Conservation (phyloP, 2,329 filamentous ascomycete genomes). For the Phyllosticta citrichinensis region DNA sequence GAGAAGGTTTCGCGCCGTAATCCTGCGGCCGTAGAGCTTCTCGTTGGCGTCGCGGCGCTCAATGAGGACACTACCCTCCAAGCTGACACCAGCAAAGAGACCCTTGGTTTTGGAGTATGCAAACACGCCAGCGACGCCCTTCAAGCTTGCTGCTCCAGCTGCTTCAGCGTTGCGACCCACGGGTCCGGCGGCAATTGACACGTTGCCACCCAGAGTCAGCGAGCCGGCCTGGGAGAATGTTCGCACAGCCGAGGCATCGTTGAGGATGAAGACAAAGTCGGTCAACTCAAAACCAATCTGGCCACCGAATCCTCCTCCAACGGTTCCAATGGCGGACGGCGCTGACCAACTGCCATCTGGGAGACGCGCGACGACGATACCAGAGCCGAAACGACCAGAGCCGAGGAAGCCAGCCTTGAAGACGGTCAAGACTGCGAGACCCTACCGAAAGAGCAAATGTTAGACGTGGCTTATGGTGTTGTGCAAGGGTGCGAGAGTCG, state of each 20-base stretch:
- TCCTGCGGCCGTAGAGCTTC: slow-evolving; percentile 79
- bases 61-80: slow-evolving; percentile 87
- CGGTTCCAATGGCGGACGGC: slow-evolving; percentile 69
- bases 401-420: slow-evolving; percentile 82
- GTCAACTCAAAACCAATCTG: slow-evolving; percentile 83
- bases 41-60: slow-evolving; percentile 95
- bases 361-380: slow-evolving; percentile 70
- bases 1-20: slow-evolving; percentile 74
- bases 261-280: slow-evolving; percentile 97
- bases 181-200: slow-evolving; percentile 88
- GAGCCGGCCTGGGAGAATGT: slow-evolving; percentile 90
- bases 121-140: slow-evolving; percentile 84
- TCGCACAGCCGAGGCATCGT: slow-evolving; percentile 79
- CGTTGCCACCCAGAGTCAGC: slow-evolving; percentile 88
- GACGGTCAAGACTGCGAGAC: slow-evolving; percentile 76
- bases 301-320: slow-evolving; percentile 72
- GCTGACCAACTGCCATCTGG: slow-evolving; percentile 72
- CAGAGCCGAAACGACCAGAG: slow-evolving; percentile 70
- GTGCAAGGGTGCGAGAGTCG: background rate
- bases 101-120: slow-evolving; percentile 98
- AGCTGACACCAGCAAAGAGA: slow-evolving; percentile 85
- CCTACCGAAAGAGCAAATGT: slow-evolving; percentile 34
- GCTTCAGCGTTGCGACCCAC: slow-evolving; percentile 93
- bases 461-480: background rate
- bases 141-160: slow-evolving; percentile 83